These are phyloP conservation scores for Curvularia hawaiiensis DNA, from an alignment of 2,329 filamentous ascomycete genomes.

Conservation along the genomic window DNA sequence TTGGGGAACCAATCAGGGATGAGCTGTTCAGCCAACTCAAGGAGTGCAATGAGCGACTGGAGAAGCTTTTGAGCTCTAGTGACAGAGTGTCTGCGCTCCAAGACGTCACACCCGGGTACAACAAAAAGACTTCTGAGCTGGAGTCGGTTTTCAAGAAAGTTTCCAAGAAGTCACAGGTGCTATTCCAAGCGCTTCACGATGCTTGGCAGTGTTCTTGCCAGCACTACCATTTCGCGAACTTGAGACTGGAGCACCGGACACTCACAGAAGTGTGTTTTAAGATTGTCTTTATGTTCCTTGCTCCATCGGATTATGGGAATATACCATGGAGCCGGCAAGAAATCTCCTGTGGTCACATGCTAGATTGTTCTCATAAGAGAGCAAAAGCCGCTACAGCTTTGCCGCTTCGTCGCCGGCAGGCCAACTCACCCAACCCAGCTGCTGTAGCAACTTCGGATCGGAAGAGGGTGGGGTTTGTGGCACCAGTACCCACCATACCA, in stretches of 20 bases:
- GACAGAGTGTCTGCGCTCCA: constrained; percentile 22
- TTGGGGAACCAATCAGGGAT: constrained; percentile 17
- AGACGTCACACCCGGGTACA: constrained; percentile 4
- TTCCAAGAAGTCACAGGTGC: constrained; percentile 19
- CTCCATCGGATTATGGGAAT: neutral
- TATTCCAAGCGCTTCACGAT: constrained; percentile 24
- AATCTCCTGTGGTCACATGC: neutral
- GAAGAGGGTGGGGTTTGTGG: neutral
- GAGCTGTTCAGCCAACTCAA: constrained; percentile 24
- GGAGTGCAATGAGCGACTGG: constrained; percentile 24
- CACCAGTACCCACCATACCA: neutral
- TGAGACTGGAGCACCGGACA: constrained; percentile 29
- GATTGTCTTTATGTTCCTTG: constrained; percentile 19
- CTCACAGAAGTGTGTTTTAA: constrained; percentile 25
- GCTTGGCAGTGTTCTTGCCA: constrained; percentile 29
- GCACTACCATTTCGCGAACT: constrained; percentile 28
- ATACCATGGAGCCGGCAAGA: neutral
- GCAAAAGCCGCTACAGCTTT: neutral
- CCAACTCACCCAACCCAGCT: neutral
- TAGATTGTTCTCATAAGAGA: neutral
- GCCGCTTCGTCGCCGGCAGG: neutral
- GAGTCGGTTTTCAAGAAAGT: constrained; percentile 18
- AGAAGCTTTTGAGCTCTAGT: constrained; percentile 27
- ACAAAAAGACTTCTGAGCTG: constrained; percentile 13
- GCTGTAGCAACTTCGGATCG: neutral